Conservation (phyloP, 2,329 filamentous ascomycete genomes). For the Aspergillus novoparasiticus region DNA sequence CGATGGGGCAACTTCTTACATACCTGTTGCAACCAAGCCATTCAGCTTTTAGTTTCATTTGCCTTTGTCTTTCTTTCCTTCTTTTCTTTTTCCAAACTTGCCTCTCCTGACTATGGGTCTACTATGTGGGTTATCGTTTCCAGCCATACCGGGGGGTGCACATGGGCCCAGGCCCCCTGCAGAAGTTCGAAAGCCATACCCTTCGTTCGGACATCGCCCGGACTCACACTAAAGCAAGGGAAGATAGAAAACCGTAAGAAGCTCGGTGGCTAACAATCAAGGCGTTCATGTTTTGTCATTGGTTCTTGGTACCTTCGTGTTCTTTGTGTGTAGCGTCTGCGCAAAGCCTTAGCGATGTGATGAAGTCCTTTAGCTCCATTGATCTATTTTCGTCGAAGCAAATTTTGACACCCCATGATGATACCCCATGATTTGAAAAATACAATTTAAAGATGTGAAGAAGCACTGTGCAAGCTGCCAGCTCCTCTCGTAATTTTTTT, state of each 20-base stretch:
- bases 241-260: not conserved
- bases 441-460: constrained; percentile 18
- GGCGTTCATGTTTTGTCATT: constrained; percentile 8
- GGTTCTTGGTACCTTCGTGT: constrained; percentile 7
- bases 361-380: constrained; percentile 12
- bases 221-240: constrained; percentile 12
- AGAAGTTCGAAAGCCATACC: constrained; percentile 3
- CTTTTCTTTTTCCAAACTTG: not conserved
- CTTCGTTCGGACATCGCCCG: constrained; percentile 6
- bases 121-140: constrained; percentile 1
- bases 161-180: constrained; percentile 2
- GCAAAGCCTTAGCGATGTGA: constrained; percentile 8
- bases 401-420: constrained; percentile 9
- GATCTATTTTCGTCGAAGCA: constrained; percentile 17
- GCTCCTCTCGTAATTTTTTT: not conserved
- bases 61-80: not conserved
- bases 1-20: not conserved
- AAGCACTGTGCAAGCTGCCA: constrained; percentile 5
- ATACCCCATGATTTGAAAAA: not conserved
- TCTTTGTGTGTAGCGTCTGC: constrained; percentile 8
- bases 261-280: constrained; percentile 1
- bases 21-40: not conserved
- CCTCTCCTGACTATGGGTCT: constrained; percentile 3
- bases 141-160: constrained; percentile 1
- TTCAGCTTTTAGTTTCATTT: not conserved